Conservation (phyloP, 495 filamentous ascomycete genomes). For the Bathelium albidoporum region DNA sequence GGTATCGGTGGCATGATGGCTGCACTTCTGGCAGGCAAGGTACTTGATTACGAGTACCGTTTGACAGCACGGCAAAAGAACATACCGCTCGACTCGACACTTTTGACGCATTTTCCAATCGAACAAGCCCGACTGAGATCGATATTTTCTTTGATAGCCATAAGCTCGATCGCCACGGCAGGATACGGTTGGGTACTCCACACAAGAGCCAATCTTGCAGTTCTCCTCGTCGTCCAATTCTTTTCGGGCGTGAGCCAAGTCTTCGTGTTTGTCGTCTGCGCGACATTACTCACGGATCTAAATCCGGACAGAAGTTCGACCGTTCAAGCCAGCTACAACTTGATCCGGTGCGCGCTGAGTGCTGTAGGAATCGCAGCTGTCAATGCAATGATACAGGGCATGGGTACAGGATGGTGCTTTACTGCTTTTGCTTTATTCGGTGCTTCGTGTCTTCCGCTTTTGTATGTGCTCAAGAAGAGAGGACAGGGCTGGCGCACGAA, state of each 20-base stretch:
- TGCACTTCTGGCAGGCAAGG: constrained; percentile 27
- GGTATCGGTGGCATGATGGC: constrained; percentile 34
- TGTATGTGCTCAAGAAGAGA: neutral
- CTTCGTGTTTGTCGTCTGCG: neutral
- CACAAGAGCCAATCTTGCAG: neutral
- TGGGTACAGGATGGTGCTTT: neutral
- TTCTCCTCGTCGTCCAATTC: neutral
- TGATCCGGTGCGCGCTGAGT: neutral
- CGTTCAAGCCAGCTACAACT: neutral
- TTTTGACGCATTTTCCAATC: neutral
- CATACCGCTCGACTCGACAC: neutral
- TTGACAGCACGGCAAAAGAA: neutral
- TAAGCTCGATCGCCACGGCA: neutral
- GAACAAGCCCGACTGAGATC: neutral
- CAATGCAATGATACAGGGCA: neutral
- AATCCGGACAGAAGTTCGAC: neutral
- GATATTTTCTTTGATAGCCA: neutral
- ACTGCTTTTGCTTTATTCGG: neutral
- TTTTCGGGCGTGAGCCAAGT: neutral
- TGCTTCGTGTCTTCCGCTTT: neutral
- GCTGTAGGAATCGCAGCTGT: neutral
- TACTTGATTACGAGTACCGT: constrained; percentile 37
- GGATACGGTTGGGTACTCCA: neutral
- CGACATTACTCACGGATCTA: neutral
- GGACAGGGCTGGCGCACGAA: neutral